phyloP scores from a whole-genome alignment of 352 stramenopile species.

The Globisporangium nunn region DNA sequence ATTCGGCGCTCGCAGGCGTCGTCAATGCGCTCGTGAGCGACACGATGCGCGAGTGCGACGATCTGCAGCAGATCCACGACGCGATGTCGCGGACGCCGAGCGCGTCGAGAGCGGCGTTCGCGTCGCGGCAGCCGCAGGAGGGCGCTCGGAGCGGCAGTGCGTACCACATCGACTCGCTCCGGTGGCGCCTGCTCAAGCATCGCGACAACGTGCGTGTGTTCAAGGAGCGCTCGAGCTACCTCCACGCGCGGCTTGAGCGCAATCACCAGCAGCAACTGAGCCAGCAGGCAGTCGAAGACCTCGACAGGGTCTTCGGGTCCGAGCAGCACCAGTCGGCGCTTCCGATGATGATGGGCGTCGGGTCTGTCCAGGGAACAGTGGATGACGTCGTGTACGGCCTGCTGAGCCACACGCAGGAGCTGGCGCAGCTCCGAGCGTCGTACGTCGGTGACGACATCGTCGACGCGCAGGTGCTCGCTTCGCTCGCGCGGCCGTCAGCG shows the following conservation, averaged over 20 bases:
- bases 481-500: conserved; percentile 23
- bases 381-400: conserved; percentile 57
- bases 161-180: neutral
- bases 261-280: neutral
- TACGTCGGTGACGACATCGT: conserved; percentile 46
- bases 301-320: neutral
- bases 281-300: too few relatives aligned
- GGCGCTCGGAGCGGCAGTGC: conserved; percentile 23
- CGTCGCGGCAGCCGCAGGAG: conserved; percentile 29
- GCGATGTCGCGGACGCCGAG: neutral
- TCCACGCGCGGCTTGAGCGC: neutral
- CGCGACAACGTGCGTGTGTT: conserved; percentile 10
- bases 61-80: neutral
- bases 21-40: conserved; percentile 1
- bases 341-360: conserved; percentile 16
- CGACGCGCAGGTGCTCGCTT: conserved; percentile 36
- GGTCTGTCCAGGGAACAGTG: conserved; percentile 24
- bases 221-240: conserved; percentile 4
- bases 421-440: conserved; percentile 27
- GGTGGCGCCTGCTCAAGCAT: conserved; percentile 8
- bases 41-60: neutral
- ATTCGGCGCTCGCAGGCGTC: neutral
- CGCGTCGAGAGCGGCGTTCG: neutral
- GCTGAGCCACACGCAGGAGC: conserved; percentile 34
- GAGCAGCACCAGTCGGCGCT: conserved; percentile 4